Conservation (phyloP, 129 eudicot species). For the Smallanthus sonchifolius region DNA sequence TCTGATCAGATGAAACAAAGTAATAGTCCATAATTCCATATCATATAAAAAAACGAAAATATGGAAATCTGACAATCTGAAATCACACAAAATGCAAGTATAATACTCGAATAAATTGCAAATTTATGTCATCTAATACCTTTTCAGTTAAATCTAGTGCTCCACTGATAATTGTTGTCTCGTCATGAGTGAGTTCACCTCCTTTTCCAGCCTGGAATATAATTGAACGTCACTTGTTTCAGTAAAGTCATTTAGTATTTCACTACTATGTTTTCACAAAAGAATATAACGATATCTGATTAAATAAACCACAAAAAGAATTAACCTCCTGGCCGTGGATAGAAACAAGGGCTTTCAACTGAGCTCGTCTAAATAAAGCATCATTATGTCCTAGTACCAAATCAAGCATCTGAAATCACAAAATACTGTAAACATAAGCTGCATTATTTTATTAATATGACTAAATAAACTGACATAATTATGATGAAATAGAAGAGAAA, state of each 20-base stretch:
- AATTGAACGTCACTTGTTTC: constrained; percentile 10
- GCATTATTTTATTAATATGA: neutral
- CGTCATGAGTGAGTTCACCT: constrained; percentile 97
- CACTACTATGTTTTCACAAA: neutral
- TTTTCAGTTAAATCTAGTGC: constrained; percentile 96
- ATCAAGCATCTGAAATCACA: constrained; percentile 67
- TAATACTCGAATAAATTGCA: neutral
- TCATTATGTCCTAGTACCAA: constrained; percentile 83
- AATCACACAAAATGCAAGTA: neutral
- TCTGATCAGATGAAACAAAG: constrained; percentile 41
- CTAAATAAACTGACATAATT: neutral
- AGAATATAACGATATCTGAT: neutral
- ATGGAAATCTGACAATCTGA: neutral
- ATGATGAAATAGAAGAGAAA: neutral
- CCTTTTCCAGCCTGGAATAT: constrained; percentile 86
- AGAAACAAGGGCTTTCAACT: constrained; percentile 91
- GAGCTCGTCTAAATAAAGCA: constrained; percentile 89
- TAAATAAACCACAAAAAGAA: neutral
- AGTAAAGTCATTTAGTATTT: neutral
- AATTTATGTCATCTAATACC: constrained; percentile 40
- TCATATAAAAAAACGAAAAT: neutral
- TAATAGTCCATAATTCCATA: neutral
- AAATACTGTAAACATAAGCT: constrained; percentile 9
- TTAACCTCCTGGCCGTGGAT: constrained; percentile 83
- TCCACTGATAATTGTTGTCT: constrained; percentile 96